These are phyloP conservation scores for Nectriaceae sp. DNA, from an alignment of 2,329 filamentous ascomycete species.

Conservation along the genomic window DNA sequence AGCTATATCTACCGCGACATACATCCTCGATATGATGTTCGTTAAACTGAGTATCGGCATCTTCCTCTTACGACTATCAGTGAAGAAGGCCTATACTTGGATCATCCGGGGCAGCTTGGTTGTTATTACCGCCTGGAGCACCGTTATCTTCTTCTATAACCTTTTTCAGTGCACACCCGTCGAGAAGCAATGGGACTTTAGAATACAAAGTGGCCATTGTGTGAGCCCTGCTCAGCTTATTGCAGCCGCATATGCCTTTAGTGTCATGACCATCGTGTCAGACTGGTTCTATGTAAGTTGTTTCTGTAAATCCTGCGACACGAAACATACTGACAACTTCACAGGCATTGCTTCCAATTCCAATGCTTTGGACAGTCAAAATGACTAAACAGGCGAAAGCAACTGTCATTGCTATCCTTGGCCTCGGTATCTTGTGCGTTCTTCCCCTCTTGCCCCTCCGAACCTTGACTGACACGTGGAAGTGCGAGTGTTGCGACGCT, in stretches of 20 bases:
- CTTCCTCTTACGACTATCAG: conserved; percentile 51
- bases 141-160: conserved; percentile 54
- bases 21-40: conserved; percentile 56
- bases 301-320: background rate
- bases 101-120: conserved; percentile 48
- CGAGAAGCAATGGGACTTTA: conserved; percentile 54
- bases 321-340: conserved; percentile 9
- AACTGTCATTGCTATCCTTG: conserved; percentile 52
- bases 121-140: conserved; percentile 48
- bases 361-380: conserved; percentile 56
- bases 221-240: conserved; percentile 47
- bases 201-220: conserved; percentile 44
- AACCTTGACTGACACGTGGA: conserved; percentile 11
- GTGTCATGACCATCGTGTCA: conserved; percentile 53
- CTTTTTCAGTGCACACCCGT: conserved; percentile 54
- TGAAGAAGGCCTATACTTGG: conserved; percentile 48
- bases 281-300: conserved; percentile 53
- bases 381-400: conserved; percentile 54
- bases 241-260: conserved; percentile 52
- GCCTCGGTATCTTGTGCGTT: conserved; percentile 52
- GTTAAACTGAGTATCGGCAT: conserved; percentile 58
- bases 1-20: conserved; percentile 51
- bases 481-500: conserved; percentile 58
- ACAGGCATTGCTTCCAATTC: conserved; percentile 52
- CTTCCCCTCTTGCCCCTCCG: background rate